phyloP scores from a whole-genome alignment of 148 eudicot species.

The Heliosperma pusillum region DNA sequence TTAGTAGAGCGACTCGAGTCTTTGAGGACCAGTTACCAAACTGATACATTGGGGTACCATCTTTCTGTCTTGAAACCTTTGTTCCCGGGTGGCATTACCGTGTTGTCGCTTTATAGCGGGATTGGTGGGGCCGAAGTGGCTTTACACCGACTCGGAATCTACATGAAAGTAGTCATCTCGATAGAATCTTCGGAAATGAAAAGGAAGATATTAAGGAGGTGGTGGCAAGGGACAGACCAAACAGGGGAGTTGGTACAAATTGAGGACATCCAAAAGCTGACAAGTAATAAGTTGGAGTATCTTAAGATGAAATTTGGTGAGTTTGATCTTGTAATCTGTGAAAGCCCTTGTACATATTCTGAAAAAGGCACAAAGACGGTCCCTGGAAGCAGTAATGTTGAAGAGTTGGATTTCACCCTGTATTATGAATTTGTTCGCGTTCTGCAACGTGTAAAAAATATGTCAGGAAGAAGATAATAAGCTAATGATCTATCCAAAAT shows the following conservation, averaged over 20 bases:
- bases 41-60: slow-evolving; percentile 75
- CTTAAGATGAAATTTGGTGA: slow-evolving; percentile 51
- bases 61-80: slow-evolving; percentile 61
- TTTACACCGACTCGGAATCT: slow-evolving; percentile 71
- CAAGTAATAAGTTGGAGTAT: slow-evolving; percentile 55
- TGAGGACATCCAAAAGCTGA: slow-evolving; percentile 59
- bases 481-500: background rate
- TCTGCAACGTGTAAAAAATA: slow-evolving; percentile 60
- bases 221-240: slow-evolving; percentile 76
- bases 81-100: slow-evolving; percentile 55
- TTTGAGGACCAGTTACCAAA: slow-evolving; percentile 68
- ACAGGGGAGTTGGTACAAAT: slow-evolving; percentile 76
- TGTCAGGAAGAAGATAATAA: slow-evolving; percentile 31
- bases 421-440: slow-evolving; percentile 84
- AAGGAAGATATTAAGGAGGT: slow-evolving; percentile 54
- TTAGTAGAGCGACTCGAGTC: slow-evolving; percentile 53
- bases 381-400: slow-evolving; percentile 28
- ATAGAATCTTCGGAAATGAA: slow-evolving; percentile 66
- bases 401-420: slow-evolving; percentile 57
- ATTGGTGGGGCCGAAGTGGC: slow-evolving; percentile 86
- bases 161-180: slow-evolving; percentile 66
- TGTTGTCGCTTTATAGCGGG: slow-evolving; percentile 72
- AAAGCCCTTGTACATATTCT: slow-evolving; percentile 53
- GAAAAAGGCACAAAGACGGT: slow-evolving; percentile 28
- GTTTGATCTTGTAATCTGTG: slow-evolving; percentile 74